Base-by-base conservation (phyloP, 1,284 basidiomycete genomes). In the Fistulina hepatica region DNA sequence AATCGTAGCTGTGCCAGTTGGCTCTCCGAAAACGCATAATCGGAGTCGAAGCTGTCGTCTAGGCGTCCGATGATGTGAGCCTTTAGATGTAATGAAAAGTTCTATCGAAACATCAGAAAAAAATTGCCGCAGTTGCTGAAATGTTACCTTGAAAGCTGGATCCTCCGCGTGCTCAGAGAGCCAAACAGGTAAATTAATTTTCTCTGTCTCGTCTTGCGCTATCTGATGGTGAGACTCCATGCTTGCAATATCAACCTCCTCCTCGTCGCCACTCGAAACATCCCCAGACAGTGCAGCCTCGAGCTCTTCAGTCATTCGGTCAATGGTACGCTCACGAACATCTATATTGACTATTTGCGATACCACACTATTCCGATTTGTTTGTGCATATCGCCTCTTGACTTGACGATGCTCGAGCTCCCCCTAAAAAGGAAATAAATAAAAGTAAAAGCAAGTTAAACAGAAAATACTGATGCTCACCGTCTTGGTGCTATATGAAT, bases 321-420 rank as follows among this genome's bases (percentile, higher is more conserved):
- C 30, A 28, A 6, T 37, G 21, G 22, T 27, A 35, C n/a, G 37
- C 34, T 38, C 33, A 21, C 45, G 39, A 12, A 36, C 34, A 23
- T 50, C 48, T 24, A 44, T 34, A 30, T 36, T 34, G 11, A 42
- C 38, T 16, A 50, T 47, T 33, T 48, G 47, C 27, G 26, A 17
- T 15, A 39, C 36, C 21, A 38, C 44, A 32, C 36, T 30, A 17
- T 40, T 45, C 31, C 44, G 42, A 40, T 42, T 45, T 6, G 45
- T 50, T n/a, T 44, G 47, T 13, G 24, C 24, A 37, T 51, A 50
- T 11, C 42, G 34, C 15, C 43, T 24, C 36, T 55, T 55, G 36
- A 48, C 24, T 2, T 28, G 23, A 3, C 44, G 33, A 41, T 56
- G 54, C 31, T 50, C 45, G 11, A 46, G 34, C 34, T 56, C 54